Evolutionary conservation across 2,329 filamentous ascomycete genomes (phyloP).

Genomic region (Mollisiaceae sp.): DNA sequence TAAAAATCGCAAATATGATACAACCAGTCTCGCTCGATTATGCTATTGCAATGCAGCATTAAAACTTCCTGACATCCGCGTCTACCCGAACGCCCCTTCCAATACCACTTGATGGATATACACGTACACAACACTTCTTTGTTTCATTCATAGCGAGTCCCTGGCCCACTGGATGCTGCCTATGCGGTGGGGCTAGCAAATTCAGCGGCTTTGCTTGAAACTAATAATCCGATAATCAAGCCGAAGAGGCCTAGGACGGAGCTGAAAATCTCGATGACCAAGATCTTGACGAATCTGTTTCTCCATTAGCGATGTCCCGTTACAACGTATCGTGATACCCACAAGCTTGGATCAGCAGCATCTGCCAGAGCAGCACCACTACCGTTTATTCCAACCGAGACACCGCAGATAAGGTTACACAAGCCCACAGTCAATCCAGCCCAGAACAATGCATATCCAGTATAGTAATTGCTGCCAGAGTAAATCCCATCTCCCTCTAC

Average conservation of each 20-base stretch:
- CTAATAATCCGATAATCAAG: conserved; percentile 88
- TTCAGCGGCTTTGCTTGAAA: conserved; percentile 81
- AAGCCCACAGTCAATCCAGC: conserved; percentile 89
- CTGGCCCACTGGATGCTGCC: conserved; percentile 6
- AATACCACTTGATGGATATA: conserved; percentile 2
- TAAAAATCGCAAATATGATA: conserved; percentile 1
- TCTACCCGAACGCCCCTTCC: conserved; percentile 16
- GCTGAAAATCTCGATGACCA: conserved; percentile 99
- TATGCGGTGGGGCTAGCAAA: conserved; percentile 51
- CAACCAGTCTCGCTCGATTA: neutral
- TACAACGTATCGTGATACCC: conserved; percentile 47
- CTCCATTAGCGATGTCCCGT: conserved; percentile 24
- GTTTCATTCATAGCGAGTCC: neutral
- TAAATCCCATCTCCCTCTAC: conserved; percentile 69
- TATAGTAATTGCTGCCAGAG: conserved; percentile 85
- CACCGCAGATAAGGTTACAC: conserved; percentile 95
- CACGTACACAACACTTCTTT: conserved; percentile 11
- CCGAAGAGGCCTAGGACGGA: conserved; percentile 96
- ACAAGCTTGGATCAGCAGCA: conserved; percentile 90
- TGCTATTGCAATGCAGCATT: conserved; percentile 9
- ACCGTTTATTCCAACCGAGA: conserved; percentile 97
- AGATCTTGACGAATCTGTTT: conserved; percentile 91
- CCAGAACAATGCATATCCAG: conserved; percentile 96
- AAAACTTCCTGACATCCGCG: conserved; percentile 8
- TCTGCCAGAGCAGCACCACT: conserved; percentile 95